A percentile compares a stretch with the other conserved stretches of the same genome.
phyloP scores from a whole-genome alignment of 768 basidiomycete species.

The Mycena leptocephala region DNA sequence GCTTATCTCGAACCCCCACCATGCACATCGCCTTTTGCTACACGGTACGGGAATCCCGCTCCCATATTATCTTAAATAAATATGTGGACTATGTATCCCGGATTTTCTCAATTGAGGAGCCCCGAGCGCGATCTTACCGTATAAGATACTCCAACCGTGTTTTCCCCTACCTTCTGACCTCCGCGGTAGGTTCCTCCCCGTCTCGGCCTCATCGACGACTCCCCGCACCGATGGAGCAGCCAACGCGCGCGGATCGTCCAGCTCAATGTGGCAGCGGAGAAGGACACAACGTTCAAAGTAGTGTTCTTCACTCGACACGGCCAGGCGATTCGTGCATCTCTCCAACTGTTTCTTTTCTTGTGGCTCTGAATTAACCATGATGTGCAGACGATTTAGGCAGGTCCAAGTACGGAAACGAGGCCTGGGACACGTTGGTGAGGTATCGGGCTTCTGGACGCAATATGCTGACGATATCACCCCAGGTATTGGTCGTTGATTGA shows the following conservation, averaged over 20 bases:
- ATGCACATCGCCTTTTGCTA: no score
- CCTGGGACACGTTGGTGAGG: background rate
- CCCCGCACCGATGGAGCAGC: background rate
- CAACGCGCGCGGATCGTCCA: background rate
- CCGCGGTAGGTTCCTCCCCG: background rate
- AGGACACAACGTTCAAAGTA: background rate
- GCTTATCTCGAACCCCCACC: no score
- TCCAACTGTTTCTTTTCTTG: background rate
- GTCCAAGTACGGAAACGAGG: background rate
- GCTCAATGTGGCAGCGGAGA: background rate
- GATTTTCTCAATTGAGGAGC: no score
- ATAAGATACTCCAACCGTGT: no score
- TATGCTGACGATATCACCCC: background rate
- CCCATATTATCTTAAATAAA: no score
- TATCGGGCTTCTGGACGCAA: background rate
- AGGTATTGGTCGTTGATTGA: conserved; percentile 3
- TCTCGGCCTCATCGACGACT: background rate
- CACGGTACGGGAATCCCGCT: no score
- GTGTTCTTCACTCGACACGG: background rate
- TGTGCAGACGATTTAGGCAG: background rate
- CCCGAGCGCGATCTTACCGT: no score
- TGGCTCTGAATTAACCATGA: background rate
- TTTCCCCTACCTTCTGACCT: no score
- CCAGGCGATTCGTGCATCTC: background rate
- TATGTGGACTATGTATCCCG: no score